phyloP scores from a whole-genome alignment of 139 green algal species.

The Zygnema cylindricum region DNA sequence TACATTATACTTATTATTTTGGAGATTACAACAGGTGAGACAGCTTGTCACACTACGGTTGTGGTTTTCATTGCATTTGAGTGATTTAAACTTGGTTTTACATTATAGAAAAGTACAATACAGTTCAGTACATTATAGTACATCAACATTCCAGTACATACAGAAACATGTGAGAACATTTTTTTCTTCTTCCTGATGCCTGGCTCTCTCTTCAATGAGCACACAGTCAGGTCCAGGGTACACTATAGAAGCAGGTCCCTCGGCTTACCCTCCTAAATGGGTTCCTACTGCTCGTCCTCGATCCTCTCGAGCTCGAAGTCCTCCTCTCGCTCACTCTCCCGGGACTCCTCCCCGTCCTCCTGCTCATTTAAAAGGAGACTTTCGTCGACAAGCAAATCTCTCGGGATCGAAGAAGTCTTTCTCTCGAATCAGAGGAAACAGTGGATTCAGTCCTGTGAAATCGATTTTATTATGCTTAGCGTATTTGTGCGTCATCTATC shows the following conservation, averaged over 20 bases:
- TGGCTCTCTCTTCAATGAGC: background rate
- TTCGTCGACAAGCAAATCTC: background rate
- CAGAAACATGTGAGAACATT: no score
- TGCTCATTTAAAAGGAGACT: background rate
- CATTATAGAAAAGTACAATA: no score
- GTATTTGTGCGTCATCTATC: background rate
- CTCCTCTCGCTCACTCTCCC: background rate
- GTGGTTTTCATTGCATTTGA: no score
- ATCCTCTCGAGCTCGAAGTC: background rate
- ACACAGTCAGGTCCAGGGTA: background rate
- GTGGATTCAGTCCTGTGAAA: no score
- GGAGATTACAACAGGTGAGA: no score
- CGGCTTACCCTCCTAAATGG: background rate
- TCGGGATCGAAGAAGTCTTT: background rate
- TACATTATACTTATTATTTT: no score
- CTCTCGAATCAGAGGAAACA: background rate
- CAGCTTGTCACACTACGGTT: no score
- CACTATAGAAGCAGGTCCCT: background rate
- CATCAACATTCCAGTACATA: no score
- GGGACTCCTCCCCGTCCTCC: background rate
- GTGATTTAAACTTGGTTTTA: no score
- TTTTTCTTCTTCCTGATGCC: no score
- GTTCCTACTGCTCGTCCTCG: background rate
- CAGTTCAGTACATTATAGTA: no score
- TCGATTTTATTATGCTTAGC: background rate